Evolutionary conservation across 1,139 yeast genomes (phyloP).

Genomic region (Hemisphaericaspora lyxosophila): DNA sequence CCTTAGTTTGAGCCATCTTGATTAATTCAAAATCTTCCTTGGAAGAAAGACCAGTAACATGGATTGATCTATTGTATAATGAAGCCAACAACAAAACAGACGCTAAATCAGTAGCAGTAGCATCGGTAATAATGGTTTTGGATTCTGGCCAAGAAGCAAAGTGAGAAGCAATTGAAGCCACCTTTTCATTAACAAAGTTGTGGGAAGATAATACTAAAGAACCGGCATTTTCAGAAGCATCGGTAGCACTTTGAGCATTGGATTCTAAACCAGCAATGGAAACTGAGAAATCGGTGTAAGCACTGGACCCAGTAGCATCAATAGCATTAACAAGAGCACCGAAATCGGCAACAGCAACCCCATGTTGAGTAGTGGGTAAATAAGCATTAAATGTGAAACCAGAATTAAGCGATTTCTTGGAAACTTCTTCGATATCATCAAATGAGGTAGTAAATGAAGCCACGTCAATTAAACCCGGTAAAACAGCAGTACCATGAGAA

Average conservation of each 20-base stretch:
- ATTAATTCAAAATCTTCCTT: conserved; percentile 83
- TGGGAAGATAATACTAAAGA: conserved; percentile 81
- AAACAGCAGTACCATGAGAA: conserved; percentile 74
- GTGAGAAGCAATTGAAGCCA: conserved; percentile 75
- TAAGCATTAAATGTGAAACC: conserved; percentile 89
- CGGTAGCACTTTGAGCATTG: conserved; percentile 63
- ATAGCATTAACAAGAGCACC: conserved; percentile 65
- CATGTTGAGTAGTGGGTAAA: conserved; percentile 64
- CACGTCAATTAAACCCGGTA: conserved; percentile 87
- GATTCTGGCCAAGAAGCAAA: conserved; percentile 79
- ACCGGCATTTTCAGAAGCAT: conserved; percentile 67
- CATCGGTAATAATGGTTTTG: conserved; percentile 91
- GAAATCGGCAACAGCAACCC: conserved; percentile 60
- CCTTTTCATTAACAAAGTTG: conserved; percentile 66
- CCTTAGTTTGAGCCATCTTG: conserved; percentile 80
- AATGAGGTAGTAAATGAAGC: conserved; percentile 76
- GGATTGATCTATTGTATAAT: conserved; percentile 80
- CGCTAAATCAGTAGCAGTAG: conserved; percentile 88
- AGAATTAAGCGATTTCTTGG: conserved; percentile 72
- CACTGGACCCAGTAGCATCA: conserved; percentile 54
- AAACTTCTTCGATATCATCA: conserved; percentile 61
- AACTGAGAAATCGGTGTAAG: conserved; percentile 80
- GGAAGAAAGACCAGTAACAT: conserved; percentile 81
- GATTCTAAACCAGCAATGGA: conserved; percentile 79
- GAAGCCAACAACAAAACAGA: conserved; percentile 88